phyloP scores from a whole-genome alignment of 2,329 filamentous ascomycete species.

The Phyllosticta citribraziliensis region DNA sequence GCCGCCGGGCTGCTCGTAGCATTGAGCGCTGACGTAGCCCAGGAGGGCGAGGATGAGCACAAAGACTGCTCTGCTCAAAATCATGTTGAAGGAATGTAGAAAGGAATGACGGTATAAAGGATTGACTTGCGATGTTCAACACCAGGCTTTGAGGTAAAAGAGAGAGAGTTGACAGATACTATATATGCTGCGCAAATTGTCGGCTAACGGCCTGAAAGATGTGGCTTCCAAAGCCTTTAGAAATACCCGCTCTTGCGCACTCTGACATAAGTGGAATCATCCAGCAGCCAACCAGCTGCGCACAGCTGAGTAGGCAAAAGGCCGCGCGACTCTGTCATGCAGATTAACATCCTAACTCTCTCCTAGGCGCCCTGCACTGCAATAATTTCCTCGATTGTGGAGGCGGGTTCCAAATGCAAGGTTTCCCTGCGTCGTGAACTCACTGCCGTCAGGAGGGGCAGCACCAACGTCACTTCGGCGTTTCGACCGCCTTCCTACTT shows the following conservation, averaged over 20 bases:
- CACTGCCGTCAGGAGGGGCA: not conserved
- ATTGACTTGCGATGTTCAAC: not conserved
- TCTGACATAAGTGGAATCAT: not conserved
- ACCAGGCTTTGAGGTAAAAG: not conserved
- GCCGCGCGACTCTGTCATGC: not conserved
- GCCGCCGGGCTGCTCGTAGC: not conserved
- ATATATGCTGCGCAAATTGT: not conserved
- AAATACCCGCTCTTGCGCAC: not conserved
- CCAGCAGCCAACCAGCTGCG: not conserved
- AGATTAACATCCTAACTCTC: not conserved
- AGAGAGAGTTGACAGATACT: not conserved
- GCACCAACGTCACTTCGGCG: not conserved
- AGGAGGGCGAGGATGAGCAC: not conserved
- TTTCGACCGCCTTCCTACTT: not conserved
- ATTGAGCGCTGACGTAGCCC: not conserved
- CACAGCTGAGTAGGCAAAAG: not conserved
- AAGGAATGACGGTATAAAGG: not conserved
- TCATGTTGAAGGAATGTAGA: not conserved
- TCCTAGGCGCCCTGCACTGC: not conserved
- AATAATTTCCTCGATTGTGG: not conserved
- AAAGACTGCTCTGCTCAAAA: not conserved
- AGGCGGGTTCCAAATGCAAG: not conserved
- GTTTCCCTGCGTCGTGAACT: not conserved
- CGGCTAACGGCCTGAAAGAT: not conserved
- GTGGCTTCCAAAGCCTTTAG: not conserved